Conservation (phyloP, 805 yeast species). For the Wickerhamomyces strasburgensis region DNA sequence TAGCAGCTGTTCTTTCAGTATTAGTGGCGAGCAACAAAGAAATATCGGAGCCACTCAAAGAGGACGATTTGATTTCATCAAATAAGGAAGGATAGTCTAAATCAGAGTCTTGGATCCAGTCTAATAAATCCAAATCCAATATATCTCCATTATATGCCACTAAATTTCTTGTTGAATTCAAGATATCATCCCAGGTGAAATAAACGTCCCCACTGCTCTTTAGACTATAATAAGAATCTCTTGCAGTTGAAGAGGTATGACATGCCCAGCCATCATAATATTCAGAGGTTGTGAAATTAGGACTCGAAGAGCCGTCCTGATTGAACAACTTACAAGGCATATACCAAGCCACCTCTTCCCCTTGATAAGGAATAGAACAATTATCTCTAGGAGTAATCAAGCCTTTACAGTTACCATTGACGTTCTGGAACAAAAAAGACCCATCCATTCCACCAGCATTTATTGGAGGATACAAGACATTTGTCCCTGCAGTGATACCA, state of each 20-base stretch:
- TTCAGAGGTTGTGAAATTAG: constrained; percentile 51
- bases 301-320: constrained; percentile 66
- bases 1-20: constrained; percentile 64
- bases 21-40: constrained; percentile 65
- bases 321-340: constrained; percentile 80
- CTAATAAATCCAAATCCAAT: constrained; percentile 68
- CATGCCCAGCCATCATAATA: constrained; percentile 88
- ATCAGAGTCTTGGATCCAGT: constrained; percentile 70
- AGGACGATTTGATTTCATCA: constrained; percentile 51
- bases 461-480: constrained; percentile 76
- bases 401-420: constrained; percentile 83
- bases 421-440: constrained; percentile 81
- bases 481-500: constrained; percentile 67
- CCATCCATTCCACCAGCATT: constrained; percentile 88
- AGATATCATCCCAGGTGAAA: constrained; percentile 86
- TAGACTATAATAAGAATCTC: constrained; percentile 60
- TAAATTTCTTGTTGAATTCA: constrained; percentile 63
- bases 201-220: constrained; percentile 67
- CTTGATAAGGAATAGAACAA: constrained; percentile 65
- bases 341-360: constrained; percentile 81
- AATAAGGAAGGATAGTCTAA: constrained; percentile 70
- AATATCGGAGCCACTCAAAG: constrained; percentile 73
- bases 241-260: constrained; percentile 69
- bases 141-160: constrained; percentile 89
- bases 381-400: constrained; percentile 65